Conservation (phyloP, 2,329 filamentous ascomycete genomes). For the Akanthomyces dipterigenus region DNA sequence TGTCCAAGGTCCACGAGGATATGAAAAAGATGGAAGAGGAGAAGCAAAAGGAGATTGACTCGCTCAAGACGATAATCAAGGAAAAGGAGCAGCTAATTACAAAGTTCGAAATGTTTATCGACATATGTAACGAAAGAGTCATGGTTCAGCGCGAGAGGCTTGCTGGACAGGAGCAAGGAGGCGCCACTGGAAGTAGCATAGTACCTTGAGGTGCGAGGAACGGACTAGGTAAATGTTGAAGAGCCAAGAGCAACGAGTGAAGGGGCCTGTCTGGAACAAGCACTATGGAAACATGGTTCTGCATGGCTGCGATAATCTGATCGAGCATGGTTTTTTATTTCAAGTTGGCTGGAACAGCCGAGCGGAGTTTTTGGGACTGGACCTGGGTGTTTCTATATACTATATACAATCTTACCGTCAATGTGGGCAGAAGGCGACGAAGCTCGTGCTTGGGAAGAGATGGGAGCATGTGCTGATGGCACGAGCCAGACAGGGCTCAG, state of each 20-base stretch:
- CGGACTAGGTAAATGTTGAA: not conserved
- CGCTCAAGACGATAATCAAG: constrained; percentile 51
- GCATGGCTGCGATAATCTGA: not conserved
- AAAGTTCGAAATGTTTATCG: constrained; percentile 63
- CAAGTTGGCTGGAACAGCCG: not conserved
- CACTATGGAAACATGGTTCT: not conserved
- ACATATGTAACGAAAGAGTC: constrained; percentile 61
- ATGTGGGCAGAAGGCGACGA: not conserved
- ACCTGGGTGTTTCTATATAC: not conserved
- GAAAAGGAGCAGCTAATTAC: constrained; percentile 57
- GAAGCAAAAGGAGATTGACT: constrained; percentile 50
- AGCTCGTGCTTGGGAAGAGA: not conserved
- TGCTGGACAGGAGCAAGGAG: constrained; percentile 20
- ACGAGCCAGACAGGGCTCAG: not conserved
- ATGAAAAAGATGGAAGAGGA: constrained; percentile 49
- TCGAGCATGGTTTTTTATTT: not conserved
- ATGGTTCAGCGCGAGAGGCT: constrained; percentile 56
- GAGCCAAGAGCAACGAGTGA: not conserved
- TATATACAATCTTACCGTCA: not conserved
- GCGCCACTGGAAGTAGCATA: not conserved
- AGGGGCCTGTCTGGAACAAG: not conserved
- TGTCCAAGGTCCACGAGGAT: constrained; percentile 52
- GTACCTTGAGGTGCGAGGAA: not conserved
- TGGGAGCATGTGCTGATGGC: not conserved
- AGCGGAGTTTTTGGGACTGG: constrained; percentile 1